phyloP scores from a whole-genome alignment of 192 early-diverging fungal genomes.

The Chytriomyces sp. region DNA sequence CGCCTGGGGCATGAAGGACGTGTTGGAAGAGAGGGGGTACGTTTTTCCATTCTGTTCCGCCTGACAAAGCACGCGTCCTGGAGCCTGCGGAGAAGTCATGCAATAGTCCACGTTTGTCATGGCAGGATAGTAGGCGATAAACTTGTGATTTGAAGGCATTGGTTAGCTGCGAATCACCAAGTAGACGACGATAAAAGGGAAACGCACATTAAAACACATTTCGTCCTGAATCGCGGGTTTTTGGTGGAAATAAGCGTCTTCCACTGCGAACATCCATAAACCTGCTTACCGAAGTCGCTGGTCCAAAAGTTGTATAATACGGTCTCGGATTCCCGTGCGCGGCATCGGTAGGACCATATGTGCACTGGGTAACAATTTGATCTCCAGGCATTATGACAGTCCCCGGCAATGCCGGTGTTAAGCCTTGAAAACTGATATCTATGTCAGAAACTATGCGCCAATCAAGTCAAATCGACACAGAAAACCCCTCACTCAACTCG shows the following conservation, averaged over 20 bases:
- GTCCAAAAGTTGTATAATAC: neutral
- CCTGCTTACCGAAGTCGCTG: neutral
- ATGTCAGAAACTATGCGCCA: neutral
- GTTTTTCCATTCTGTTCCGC: no score
- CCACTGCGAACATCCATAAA: neutral
- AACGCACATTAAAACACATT: conserved; percentile 42
- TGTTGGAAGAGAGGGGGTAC: no score
- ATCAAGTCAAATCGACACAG: neutral
- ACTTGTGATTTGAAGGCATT: no score
- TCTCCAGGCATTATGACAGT: conserved; percentile 31
- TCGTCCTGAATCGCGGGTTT: conserved; percentile 25
- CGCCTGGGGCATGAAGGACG: no score
- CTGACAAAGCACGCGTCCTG: no score
- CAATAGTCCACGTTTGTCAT: neutral
- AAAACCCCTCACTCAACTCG: neutral
- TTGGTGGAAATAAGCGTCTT: neutral
- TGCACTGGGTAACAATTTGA: conserved; percentile 29
- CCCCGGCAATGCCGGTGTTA: neutral
- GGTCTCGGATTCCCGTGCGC: neutral
- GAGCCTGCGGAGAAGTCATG: no score
- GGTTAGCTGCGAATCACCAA: no score
- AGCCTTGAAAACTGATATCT: neutral
- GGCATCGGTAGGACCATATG: conserved; percentile 23
- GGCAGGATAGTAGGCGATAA: conserved; percentile 32
- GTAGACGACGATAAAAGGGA: no score